A percentile compares a stretch with the other conserved stretches of the same genome.
Conservation (phyloP, 495 filamentous ascomycete genomes). For the Achaetomiella virescens region DNA sequence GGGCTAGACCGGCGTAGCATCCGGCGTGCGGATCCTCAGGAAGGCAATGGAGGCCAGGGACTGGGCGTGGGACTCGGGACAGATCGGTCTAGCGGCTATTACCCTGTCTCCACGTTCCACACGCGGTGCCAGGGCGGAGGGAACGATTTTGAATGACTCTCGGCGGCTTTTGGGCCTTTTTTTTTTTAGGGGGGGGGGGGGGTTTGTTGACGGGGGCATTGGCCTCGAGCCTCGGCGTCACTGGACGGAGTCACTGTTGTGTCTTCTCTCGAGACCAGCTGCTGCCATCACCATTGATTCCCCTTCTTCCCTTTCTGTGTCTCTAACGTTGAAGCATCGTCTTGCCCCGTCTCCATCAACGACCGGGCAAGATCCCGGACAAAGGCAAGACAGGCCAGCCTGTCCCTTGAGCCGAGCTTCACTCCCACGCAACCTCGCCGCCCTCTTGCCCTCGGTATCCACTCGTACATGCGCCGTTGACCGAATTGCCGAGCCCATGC, state of each 20-base stretch:
- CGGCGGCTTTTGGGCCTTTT: not conserved
- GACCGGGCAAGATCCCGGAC: not conserved
- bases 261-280: not conserved
- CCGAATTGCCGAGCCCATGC: slow-evolving; percentile 29
- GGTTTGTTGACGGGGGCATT: too few species aligned
- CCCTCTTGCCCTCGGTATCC: not conserved
- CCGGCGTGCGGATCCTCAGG: not conserved
- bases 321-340: too few species aligned
- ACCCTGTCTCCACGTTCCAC: slow-evolving; percentile 2
- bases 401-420: slow-evolving; percentile 22
- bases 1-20: slow-evolving; percentile 4
- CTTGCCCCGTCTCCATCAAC: too few species aligned
- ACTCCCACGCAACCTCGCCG: not conserved
- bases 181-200: too few species aligned
- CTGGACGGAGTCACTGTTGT: not conserved
- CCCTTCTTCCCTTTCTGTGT: not conserved
- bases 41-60: not conserved
- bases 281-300: too few species aligned
- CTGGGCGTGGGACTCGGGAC: slow-evolving; percentile 17
- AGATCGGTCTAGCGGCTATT: slow-evolving; percentile 32
- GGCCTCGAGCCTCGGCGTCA: not conserved
- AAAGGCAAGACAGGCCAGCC: not conserved
- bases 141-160: not conserved
- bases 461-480: slow-evolving; percentile 9
- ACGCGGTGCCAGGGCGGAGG: not conserved